Evolutionary conservation across 2,329 filamentous ascomycete species (phyloP).

Genomic region (Amylocarpus encephaloides): DNA sequence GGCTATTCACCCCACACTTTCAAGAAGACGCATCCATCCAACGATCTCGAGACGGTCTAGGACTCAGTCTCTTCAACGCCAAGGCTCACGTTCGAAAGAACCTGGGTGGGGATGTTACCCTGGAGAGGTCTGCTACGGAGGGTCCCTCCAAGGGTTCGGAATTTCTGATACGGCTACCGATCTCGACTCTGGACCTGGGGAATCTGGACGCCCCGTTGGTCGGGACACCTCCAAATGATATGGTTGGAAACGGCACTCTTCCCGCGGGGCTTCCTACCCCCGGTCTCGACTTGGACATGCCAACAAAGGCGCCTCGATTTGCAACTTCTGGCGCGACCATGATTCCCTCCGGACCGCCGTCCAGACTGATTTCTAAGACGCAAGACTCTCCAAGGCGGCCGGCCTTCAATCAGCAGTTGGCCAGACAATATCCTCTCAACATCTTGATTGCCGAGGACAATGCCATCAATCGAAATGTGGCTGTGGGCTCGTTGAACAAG

Average conservation of each 20-base stretch:
- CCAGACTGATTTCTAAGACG: neutral
- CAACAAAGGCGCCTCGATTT: neutral
- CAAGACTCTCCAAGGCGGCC: conserved; percentile 9
- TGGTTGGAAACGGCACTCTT: conserved; percentile 5
- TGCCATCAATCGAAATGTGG: conserved; percentile 61
- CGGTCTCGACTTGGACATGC: conserved; percentile 3
- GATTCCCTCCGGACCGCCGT: neutral
- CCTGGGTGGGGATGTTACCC: conserved; percentile 59
- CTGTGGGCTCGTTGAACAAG: conserved; percentile 60
- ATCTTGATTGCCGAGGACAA: conserved; percentile 70
- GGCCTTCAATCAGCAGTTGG: conserved; percentile 49
- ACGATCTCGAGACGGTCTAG: conserved; percentile 60
- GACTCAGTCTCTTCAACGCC: conserved; percentile 64
- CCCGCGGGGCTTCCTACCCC: conserved; percentile 3
- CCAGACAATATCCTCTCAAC: conserved; percentile 53
- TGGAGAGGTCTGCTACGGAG: conserved; percentile 55
- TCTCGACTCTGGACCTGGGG: conserved; percentile 17
- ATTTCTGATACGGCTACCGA: conserved; percentile 61
- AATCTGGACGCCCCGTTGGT: conserved; percentile 19
- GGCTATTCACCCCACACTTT: conserved; percentile 64
- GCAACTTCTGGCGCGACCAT: neutral
- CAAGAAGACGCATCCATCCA: conserved; percentile 63
- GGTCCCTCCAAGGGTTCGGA: conserved; percentile 57
- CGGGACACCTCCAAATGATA: conserved; percentile 17
- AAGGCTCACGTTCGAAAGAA: conserved; percentile 61